phyloP scores from a whole-genome alignment of 2,329 filamentous ascomycete species.

The Cladosporium sphaerospermum region DNA sequence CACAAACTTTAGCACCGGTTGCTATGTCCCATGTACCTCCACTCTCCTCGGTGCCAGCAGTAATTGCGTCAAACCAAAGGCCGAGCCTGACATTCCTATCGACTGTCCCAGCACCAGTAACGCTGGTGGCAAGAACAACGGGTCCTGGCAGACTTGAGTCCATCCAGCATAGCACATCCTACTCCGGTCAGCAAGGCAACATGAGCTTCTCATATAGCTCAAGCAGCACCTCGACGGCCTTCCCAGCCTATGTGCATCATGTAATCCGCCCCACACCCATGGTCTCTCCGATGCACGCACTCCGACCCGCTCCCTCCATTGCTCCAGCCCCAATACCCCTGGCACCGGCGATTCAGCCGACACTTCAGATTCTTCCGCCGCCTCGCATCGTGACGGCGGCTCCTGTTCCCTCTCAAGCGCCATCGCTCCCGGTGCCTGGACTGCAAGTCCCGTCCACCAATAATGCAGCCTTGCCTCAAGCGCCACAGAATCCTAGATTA shows the following conservation, averaged over 20 bases:
- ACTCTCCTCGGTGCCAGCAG: not conserved
- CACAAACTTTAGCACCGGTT: not conserved
- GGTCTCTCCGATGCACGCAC: not conserved
- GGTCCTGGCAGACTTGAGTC: conserved; percentile 9
- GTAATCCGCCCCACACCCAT: not conserved
- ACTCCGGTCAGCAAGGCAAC: conserved; percentile 6
- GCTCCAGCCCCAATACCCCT: not conserved
- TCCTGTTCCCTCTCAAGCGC: not conserved
- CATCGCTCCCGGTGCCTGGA: not conserved
- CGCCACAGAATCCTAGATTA: conserved; percentile 8
- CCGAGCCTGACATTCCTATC: not conserved
- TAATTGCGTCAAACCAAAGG: not conserved
- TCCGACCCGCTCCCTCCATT: not conserved
- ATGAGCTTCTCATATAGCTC: conserved; percentile 7
- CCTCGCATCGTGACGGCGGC: not conserved
- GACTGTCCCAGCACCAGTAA: not conserved
- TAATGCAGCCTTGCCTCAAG: not conserved
- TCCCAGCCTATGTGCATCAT: not conserved
- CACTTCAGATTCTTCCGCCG: not conserved
- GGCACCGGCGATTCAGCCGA: not conserved
- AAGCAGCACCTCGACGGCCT: conserved; percentile 7
- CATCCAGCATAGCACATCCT: conserved; percentile 9
- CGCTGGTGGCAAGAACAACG: not conserved
- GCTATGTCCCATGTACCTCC: not conserved
- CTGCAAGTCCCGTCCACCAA: not conserved